A percentile compares a stretch with the other conserved stretches of the same genome.
phyloP scores from a whole-genome alignment of 2,329 filamentous ascomycete genomes.

The Fusarium sororula region DNA sequence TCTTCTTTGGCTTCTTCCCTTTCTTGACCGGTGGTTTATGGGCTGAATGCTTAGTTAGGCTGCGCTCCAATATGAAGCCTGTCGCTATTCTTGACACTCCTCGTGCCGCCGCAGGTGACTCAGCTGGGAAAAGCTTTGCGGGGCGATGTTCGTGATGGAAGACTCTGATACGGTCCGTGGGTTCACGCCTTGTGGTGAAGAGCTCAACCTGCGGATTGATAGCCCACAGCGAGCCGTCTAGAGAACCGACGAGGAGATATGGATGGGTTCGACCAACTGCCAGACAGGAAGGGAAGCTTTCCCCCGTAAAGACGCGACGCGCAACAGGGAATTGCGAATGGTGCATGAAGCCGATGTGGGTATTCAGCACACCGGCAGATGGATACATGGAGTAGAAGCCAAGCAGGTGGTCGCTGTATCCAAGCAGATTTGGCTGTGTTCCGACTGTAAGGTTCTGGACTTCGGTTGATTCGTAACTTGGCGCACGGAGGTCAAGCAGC shows the following conservation, averaged over 20 bases:
- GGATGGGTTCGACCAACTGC: slow-evolving; percentile 62
- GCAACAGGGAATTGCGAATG: slow-evolving; percentile 62
- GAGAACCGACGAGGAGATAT: slow-evolving; percentile 61
- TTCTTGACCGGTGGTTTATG: slow-evolving; percentile 51
- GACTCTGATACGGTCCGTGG: slow-evolving; percentile 50
- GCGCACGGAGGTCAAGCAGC: slow-evolving; percentile 62
- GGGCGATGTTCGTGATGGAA: slow-evolving; percentile 65
- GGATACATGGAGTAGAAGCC: slow-evolving; percentile 64
- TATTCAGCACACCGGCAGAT: slow-evolving; percentile 62
- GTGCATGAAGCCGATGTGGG: slow-evolving; percentile 62
- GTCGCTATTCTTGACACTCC: slow-evolving; percentile 62
- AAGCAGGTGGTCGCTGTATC: slow-evolving; percentile 64
- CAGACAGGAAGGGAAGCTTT: slow-evolving; percentile 61
- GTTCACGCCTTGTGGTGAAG: slow-evolving; percentile 47
- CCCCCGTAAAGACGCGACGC: slow-evolving; percentile 61
- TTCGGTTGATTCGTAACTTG: slow-evolving; percentile 63
- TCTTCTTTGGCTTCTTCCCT: slow-evolving; percentile 49
- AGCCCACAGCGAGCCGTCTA: slow-evolving; percentile 63
- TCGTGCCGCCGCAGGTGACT: slow-evolving; percentile 46
- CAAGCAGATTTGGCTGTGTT: slow-evolving; percentile 62
- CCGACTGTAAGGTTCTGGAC: slow-evolving; percentile 60
- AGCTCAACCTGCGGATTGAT: slow-evolving; percentile 52
- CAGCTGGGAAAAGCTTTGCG: slow-evolving; percentile 41
- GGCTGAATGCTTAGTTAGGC: slow-evolving; percentile 56
- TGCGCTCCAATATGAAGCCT: slow-evolving; percentile 61